These are phyloP conservation scores for Gymnopilus junonius DNA, from an alignment of 768 basidiomycete genomes.

Conservation along the genomic window DNA sequence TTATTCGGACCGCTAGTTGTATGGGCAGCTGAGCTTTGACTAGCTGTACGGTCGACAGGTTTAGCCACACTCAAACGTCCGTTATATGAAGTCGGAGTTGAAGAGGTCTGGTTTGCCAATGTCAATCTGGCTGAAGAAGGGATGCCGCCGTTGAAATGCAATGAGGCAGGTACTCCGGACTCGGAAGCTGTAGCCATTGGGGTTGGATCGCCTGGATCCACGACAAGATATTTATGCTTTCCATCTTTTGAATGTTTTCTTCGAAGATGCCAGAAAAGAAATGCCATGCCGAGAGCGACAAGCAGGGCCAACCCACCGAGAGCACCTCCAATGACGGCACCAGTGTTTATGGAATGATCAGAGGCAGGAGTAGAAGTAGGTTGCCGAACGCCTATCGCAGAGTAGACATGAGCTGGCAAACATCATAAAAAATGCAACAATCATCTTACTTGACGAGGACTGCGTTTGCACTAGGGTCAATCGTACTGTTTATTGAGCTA, in stretches of 20 bases:
- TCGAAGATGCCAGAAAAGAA: background rate
- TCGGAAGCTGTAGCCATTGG: background rate
- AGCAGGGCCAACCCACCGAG: background rate
- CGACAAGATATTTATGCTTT: too few species aligned
- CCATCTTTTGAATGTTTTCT: background rate
- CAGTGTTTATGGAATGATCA: background rate
- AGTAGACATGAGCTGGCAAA: background rate
- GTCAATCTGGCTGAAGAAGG: background rate
- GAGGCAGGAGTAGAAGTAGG: background rate
- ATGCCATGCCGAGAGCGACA: too few species aligned
- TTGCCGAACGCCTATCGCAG: background rate
- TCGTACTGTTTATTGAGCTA: too few species aligned
- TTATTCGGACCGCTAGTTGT: background rate
- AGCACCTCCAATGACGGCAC: background rate
- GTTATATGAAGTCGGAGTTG: background rate
- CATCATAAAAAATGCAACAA: too few species aligned
- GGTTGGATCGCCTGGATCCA: too few species aligned
- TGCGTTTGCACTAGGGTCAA: too few species aligned
- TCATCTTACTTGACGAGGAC: too few species aligned
- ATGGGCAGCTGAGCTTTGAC: background rate
- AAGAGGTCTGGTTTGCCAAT: background rate
- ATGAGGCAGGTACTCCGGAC: background rate
- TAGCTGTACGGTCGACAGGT: background rate
- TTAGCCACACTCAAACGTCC: background rate
- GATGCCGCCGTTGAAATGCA: background rate